Evolutionary conservation across 2,329 filamentous ascomycete species (phyloP), one percentile per base, ranked within the genome.

Genomic region (Coniochaeta ligniaria): DNA sequence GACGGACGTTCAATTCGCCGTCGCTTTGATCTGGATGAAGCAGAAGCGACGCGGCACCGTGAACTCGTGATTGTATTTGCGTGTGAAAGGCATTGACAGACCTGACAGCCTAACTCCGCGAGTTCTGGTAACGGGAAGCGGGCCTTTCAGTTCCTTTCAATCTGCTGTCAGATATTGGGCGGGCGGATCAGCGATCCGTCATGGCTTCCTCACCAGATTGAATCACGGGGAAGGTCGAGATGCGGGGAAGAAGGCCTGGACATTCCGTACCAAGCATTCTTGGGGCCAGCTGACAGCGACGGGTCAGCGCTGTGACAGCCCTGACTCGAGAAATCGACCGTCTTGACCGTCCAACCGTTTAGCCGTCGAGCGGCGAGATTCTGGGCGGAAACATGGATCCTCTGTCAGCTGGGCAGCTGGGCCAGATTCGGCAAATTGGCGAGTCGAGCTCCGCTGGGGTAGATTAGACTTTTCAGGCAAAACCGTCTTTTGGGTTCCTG

Each of bases 161-260:
- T 50, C 45, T 22, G 45, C 24, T 50, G 45, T 17, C n/a, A 50
- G 45, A 52, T 52, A 26, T 17, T 52, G 59, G 58, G 59, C 58
- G 28, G 47, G 26, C 62, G 60, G 60, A 38, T 59, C 62, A 60
- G 54, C 45, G 55, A 58, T 60, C 60, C 58, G 45, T 28, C 35
- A 58, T 57, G 24, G 33, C 35, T 36, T 50, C 31, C 31, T 47
- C 38, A 58, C 52, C 33, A 38, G 22, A 58, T 58, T 59, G 58
- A 59, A 58, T 58, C 47, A 36, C 58, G 5, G 57, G 59, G 47
- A 52, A 57, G 43, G 67, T 65, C 66, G 60, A 66, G 64, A 66
- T 67, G 67, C 64, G 67, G 67, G 67, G 67, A 66, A 69, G 41
- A 59, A 47, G 66, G 63, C 61, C 62, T 59, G 60, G 63, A 62